phyloP scores from a whole-genome alignment of 257 asterid genomes.

The Gynochthodes officinalis region DNA sequence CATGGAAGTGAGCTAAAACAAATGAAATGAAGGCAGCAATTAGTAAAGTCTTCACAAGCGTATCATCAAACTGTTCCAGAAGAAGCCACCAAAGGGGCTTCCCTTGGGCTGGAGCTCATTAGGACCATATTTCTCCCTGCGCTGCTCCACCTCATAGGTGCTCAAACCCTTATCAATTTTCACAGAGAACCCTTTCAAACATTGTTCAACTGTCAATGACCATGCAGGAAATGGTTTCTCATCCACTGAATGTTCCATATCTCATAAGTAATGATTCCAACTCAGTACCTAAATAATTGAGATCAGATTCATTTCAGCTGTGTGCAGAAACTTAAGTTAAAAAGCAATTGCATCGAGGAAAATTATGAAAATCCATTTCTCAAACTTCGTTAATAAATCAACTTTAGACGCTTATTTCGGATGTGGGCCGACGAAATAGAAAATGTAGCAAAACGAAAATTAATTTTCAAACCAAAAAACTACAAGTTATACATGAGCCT shows the following conservation, averaged over 20 bases:
- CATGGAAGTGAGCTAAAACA: slow-evolving; percentile 57
- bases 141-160: slow-evolving; percentile 54
- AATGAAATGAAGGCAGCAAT: slow-evolving; percentile 75
- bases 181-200: slow-evolving; percentile 62
- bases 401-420: too few species aligned
- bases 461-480: too few species aligned
- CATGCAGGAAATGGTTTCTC: slow-evolving; percentile 62
- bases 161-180: slow-evolving; percentile 66
- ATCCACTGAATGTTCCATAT: slow-evolving; percentile 37
- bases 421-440: too few species aligned
- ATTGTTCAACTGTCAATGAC: slow-evolving; percentile 69
- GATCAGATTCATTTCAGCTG: slow-evolving; percentile 26
- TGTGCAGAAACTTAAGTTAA: slow-evolving; percentile 21
- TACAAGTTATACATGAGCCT: background rate
- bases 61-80: slow-evolving; percentile 71
- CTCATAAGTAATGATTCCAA: slow-evolving; percentile 5
- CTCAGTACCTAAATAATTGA: slow-evolving; percentile 13
- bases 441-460: too few species aligned
- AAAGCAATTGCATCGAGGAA: slow-evolving; percentile 5
- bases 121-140: slow-evolving; percentile 55
- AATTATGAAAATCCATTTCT: background rate
- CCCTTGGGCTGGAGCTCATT: slow-evolving; percentile 68
- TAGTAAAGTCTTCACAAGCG: slow-evolving; percentile 67
- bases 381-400: too few species aligned
- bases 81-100: slow-evolving; percentile 76